A percentile compares a stretch with the other conserved stretches of the same genome.
phyloP scores from a whole-genome alignment of 2,329 filamentous ascomycete species.

The Pseudogymnoascus sp. region DNA sequence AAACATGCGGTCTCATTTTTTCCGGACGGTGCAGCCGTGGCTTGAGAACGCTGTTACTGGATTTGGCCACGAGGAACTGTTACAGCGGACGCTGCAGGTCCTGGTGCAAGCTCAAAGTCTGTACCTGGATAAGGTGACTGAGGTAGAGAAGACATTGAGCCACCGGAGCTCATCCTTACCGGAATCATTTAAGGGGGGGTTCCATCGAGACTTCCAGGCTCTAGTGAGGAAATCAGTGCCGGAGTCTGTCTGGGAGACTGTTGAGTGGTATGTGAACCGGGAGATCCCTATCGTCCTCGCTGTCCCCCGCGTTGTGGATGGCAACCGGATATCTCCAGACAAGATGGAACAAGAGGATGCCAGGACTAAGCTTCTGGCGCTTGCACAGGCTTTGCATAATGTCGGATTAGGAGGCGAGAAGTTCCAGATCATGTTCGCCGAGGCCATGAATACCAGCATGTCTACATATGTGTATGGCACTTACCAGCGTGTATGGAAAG shows the following conservation, averaged over 20 bases:
- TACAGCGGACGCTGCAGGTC: conserved; percentile 45
- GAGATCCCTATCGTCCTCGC: conserved; percentile 43
- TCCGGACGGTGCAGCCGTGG: conserved; percentile 48
- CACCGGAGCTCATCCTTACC: conserved; percentile 27
- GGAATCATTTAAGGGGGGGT: conserved; percentile 37
- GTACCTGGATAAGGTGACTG: conserved; percentile 45
- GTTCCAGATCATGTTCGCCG: conserved; percentile 63
- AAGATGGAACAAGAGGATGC: conserved; percentile 28
- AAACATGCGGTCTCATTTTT: conserved; percentile 52
- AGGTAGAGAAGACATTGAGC: conserved; percentile 41
- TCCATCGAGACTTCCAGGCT: conserved; percentile 54
- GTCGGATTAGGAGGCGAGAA: conserved; percentile 61
- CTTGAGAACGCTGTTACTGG: conserved; percentile 34
- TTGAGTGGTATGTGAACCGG: conserved; percentile 45
- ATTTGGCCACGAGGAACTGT: conserved; percentile 35
- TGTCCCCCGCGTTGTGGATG: conserved; percentile 15
- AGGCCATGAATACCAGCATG: conserved; percentile 60
- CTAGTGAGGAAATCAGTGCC: conserved; percentile 56
- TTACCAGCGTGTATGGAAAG: conserved; percentile 54
- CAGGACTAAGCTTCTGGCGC: conserved; percentile 42
- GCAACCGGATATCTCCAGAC: conserved; percentile 16
- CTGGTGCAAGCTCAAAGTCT: conserved; percentile 51
- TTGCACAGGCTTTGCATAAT: conserved; percentile 51
- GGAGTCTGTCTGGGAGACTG: conserved; percentile 41
- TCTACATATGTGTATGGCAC: conserved; percentile 51